Percentiles rank a stretch among this genome's conserved stretches.
Evolutionary conservation across 345 rosid genomes (phyloP).

Genomic region (Aquilaria malaccensis): DNA sequence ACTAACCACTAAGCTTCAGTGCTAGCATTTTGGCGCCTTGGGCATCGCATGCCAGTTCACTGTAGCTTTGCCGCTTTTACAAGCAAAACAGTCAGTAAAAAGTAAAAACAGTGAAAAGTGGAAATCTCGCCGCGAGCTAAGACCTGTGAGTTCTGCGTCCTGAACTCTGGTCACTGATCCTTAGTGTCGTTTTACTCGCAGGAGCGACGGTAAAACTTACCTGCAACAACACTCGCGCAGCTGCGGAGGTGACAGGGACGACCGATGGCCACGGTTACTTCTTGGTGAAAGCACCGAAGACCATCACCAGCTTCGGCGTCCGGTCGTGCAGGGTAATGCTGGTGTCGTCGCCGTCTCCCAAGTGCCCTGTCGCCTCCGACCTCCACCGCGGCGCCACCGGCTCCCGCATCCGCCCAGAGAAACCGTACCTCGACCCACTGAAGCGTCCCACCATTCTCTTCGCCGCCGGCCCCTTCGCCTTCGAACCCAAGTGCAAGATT

Average conservation of each 20-base stretch:
- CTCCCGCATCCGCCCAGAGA: constrained; percentile 41
- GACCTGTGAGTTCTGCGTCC: background rate
- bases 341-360: constrained; percentile 33
- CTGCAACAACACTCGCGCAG: constrained; percentile 56
- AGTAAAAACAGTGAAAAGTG: no score
- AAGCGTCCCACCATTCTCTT: constrained; percentile 40
- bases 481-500: constrained; percentile 53
- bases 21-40: no score
- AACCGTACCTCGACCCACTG: constrained; percentile 13
- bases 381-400: constrained; percentile 60
- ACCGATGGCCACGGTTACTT: constrained; percentile 90
- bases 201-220: constrained; percentile 62
- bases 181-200: constrained; percentile 4
- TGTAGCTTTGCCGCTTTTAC: no score
- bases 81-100: no score
- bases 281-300: constrained; percentile 52
- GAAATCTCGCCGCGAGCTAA: background rate
- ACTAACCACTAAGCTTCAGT: no score
- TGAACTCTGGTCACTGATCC: no score
- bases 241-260: constrained; percentile 16
- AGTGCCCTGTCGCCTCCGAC: constrained; percentile 38
- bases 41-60: no score
- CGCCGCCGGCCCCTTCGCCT: constrained; percentile 79
- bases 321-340: constrained; percentile 64
- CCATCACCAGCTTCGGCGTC: constrained; percentile 65